A percentile compares a stretch with the other conserved stretches of the same genome.
These are phyloP conservation scores for Boletus pseudopeckii DNA, from an alignment of 768 basidiomycete species.

Conservation along the genomic window DNA sequence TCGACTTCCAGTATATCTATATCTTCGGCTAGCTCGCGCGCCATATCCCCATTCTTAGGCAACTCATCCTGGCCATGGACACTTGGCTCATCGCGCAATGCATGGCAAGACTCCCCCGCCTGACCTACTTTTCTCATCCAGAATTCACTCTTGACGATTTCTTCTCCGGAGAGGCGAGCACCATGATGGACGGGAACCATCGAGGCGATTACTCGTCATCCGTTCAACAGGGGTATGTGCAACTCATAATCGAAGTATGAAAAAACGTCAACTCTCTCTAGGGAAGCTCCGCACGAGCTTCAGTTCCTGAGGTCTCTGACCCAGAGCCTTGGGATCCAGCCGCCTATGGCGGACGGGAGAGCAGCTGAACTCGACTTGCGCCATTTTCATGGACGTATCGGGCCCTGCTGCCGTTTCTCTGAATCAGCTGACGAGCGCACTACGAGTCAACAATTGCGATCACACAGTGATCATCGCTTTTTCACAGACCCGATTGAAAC, in stretches of 20 bases:
- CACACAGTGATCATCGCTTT: not conserved
- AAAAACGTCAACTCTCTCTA: not conserved
- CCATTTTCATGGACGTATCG: not conserved
- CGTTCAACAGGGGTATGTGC: not conserved
- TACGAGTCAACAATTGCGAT: not conserved
- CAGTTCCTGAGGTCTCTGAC: conserved; percentile 4
- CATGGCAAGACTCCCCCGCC: conserved; percentile 10
- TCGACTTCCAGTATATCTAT: not conserved
- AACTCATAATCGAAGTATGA: not conserved
- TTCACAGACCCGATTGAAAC: not conserved
- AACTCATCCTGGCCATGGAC: not conserved
- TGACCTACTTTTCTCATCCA: conserved; percentile 13
- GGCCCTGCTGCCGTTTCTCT: not conserved
- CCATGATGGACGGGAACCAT: not conserved
- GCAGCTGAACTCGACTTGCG: not conserved
- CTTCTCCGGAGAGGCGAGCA: conserved; percentile 4
- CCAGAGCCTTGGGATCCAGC: not conserved
- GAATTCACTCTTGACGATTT: conserved; percentile 14
- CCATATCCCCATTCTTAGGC: not conserved
- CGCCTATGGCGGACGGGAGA: not conserved
- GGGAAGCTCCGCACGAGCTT: conserved; percentile 5
- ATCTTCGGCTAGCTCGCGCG: not conserved
- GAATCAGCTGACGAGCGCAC: not conserved
- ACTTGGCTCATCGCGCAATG: conserved; percentile 11
- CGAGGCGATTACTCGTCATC: not conserved